These are phyloP conservation scores for Lachnellula cervina DNA, from an alignment of 2,329 filamentous ascomycete genomes.

Conservation along the genomic window DNA sequence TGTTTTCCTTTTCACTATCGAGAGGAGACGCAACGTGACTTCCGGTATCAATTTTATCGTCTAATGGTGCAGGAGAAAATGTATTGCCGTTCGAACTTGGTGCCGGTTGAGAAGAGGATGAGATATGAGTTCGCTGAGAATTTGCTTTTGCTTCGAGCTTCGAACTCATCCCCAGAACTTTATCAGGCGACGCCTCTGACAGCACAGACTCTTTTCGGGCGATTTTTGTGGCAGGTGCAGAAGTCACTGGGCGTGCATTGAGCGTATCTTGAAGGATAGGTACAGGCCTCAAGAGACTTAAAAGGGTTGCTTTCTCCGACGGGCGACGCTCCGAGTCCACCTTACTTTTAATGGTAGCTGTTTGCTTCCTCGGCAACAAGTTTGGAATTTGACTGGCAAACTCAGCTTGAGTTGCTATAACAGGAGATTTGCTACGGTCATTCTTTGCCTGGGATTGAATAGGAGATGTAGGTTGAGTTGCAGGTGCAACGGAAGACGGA, in stretches of 20 bases:
- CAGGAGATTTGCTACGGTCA: neutral
- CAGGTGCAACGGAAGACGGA: neutral
- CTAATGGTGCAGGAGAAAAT: constrained; percentile 1
- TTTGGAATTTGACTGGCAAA: constrained; percentile 1
- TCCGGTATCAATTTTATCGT: constrained; percentile 2
- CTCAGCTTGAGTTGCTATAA: neutral
- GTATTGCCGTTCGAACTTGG: constrained; percentile 1
- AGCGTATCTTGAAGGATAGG: neutral
- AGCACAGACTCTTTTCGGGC: neutral
- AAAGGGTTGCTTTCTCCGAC: neutral
- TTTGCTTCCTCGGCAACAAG: neutral
- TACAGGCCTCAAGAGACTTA: neutral
- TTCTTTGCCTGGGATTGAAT: constrained; percentile 1
- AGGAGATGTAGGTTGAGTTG: constrained; percentile 1
- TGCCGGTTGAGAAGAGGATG: neutral
- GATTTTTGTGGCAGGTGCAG: neutral
- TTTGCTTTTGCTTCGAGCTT: constrained; percentile 10
- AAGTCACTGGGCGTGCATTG: no score
- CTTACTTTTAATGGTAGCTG: neutral
- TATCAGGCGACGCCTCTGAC: neutral
- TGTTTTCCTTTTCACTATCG: constrained; percentile 21
- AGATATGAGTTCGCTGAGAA: neutral
- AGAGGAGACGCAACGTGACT: constrained; percentile 3
- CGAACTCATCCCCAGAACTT: constrained; percentile 3
- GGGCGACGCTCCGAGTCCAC: neutral